Conservation (phyloP, 805 yeast species). For the Candida argentea region DNA sequence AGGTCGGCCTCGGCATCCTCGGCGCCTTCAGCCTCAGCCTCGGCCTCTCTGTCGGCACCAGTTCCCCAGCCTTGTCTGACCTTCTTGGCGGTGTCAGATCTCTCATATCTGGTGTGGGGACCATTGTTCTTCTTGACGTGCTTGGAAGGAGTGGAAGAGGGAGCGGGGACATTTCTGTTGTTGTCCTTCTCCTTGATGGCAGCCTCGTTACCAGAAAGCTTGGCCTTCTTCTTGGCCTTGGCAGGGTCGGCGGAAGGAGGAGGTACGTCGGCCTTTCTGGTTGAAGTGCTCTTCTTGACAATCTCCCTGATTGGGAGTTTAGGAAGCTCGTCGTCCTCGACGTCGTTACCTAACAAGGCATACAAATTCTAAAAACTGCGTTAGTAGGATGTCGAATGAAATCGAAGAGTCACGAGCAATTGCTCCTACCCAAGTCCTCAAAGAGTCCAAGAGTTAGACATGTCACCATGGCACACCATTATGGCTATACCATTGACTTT, state of each 20-base stretch:
- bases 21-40: slow-evolving; percentile 45
- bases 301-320: slow-evolving; percentile 56
- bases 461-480: not conserved
- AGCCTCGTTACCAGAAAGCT: slow-evolving; percentile 80
- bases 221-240: slow-evolving; percentile 61
- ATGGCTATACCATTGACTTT: not conserved
- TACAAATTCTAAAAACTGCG: slow-evolving; percentile 62
- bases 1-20: slow-evolving; percentile 33
- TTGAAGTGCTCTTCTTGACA: slow-evolving; percentile 72
- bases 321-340: slow-evolving; percentile 63
- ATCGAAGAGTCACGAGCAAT: not conserved
- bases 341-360: slow-evolving; percentile 82
- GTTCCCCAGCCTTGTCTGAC: slow-evolving; percentile 86
- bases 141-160: slow-evolving; percentile 42
- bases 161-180: slow-evolving; percentile 60
- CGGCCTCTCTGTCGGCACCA: slow-evolving; percentile 54
- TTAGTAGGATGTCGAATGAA: slow-evolving; percentile 3
- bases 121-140: slow-evolving; percentile 55
- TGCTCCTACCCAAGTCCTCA: not conserved
- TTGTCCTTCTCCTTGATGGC: slow-evolving; percentile 55
- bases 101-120: slow-evolving; percentile 81
- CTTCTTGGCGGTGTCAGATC: slow-evolving; percentile 78
- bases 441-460: not conserved
- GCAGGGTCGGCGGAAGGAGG: slow-evolving; percentile 77
- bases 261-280: slow-evolving; percentile 77